Percentiles rank a stretch among this genome's conserved stretches.
These are phyloP conservation scores for Melaleuca quinquenervia DNA, from an alignment of 345 rosid genomes.

Conservation along the genomic window DNA sequence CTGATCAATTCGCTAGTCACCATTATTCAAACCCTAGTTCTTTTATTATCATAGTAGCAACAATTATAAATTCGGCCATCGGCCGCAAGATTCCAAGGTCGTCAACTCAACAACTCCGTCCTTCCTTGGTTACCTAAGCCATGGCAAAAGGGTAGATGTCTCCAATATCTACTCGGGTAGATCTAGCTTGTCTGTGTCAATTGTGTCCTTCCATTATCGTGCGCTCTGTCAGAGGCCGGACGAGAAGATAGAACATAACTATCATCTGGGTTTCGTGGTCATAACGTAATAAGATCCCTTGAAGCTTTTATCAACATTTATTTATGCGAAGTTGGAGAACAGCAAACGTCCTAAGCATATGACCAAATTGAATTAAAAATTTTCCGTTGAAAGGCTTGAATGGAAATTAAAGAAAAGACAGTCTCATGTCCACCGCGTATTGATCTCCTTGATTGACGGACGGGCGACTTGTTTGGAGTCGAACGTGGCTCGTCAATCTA, in stretches of 20 bases:
- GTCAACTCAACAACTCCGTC: neutral
- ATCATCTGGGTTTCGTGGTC: neutral
- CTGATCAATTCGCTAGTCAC: neutral
- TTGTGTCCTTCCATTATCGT: neutral
- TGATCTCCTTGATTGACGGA: neutral
- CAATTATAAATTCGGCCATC: neutral
- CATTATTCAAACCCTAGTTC: neutral
- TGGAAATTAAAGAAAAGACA: neutral
- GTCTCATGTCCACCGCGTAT: neutral
- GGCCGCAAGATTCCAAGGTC: neutral
- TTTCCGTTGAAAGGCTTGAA: neutral
- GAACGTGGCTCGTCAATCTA: neutral
- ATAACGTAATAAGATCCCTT: neutral
- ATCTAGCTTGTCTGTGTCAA: neutral
- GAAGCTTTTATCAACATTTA: neutral
- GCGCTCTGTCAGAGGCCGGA: neutral
- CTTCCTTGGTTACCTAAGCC: neutral
- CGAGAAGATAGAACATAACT: neutral
- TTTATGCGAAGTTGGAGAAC: neutral
- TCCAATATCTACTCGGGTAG: neutral
- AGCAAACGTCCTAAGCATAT: neutral
- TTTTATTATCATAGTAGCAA: neutral
- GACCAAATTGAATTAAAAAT: neutral
- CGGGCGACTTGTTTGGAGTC: neutral
- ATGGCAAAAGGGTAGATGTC: neutral